Percentiles rank a stretch among this genome's conserved stretches.
Conservation (phyloP, 2,329 filamentous ascomycete species). For the Paraconiothyrium brasiliense region DNA sequence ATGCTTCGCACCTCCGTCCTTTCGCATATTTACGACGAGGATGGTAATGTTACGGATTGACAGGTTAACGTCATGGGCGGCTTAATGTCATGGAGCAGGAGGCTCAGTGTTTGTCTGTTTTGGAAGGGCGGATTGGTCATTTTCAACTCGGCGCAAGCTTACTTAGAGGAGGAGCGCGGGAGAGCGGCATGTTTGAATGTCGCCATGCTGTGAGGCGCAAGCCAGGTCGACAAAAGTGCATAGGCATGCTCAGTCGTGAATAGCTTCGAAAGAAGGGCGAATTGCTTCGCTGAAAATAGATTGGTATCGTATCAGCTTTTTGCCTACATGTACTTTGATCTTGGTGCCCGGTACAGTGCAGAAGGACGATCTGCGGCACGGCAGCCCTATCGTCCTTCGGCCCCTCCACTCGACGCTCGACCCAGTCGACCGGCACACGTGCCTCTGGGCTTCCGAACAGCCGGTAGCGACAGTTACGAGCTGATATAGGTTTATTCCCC, state of each 20-base stretch:
- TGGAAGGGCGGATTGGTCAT: background rate
- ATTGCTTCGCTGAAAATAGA: conserved; percentile 6
- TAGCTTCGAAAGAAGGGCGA: background rate
- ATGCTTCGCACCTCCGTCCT: conserved; percentile 5
- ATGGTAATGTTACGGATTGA: background rate
- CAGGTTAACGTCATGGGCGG: conserved; percentile 5
- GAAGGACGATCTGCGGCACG: background rate
- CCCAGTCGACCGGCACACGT: background rate
- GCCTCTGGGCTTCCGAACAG: background rate
- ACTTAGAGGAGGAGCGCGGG: background rate
- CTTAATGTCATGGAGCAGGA: conserved; percentile 8
- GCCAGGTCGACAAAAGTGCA: background rate
- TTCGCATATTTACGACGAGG: conserved; percentile 9
- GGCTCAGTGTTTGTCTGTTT: conserved; percentile 10
- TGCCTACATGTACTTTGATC: background rate
- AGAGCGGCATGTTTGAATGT: background rate
- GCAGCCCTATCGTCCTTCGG: background rate
- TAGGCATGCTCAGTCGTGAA: background rate
- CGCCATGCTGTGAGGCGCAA: background rate
- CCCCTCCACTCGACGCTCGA: background rate
- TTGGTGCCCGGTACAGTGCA: background rate
- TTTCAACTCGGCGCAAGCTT: background rate
- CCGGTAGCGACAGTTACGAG: background rate
- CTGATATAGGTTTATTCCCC: background rate
- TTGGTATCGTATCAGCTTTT: background rate